These are phyloP conservation scores for Takashimella tepidaria DNA, from an alignment of 1,284 basidiomycete species.

Conservation along the genomic window DNA sequence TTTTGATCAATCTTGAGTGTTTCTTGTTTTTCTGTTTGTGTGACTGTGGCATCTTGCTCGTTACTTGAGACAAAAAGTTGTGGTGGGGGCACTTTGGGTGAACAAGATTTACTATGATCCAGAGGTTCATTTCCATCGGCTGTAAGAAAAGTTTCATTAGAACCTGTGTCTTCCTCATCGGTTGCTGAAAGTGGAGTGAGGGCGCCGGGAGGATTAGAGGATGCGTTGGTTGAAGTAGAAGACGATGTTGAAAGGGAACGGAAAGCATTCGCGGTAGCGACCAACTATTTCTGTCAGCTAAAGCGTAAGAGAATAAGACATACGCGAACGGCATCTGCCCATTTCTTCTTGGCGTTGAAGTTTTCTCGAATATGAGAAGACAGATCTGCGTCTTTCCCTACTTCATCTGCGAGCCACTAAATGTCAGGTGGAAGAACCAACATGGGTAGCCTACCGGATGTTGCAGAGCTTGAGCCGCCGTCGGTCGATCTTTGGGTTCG, in stretches of 20 bases:
- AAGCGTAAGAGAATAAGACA: slow-evolving; percentile 8
- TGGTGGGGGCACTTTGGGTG: background rate
- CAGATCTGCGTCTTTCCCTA: slow-evolving; percentile 63
- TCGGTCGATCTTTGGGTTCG: slow-evolving; percentile 66
- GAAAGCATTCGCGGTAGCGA: slow-evolving; percentile 2
- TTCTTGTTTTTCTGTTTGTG: background rate
- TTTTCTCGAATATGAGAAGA: slow-evolving; percentile 64
- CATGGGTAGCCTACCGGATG: slow-evolving; percentile 51
- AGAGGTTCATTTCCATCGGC: slow-evolving; percentile 6
- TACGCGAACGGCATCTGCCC: slow-evolving; percentile 30
- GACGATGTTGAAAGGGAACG: slow-evolving; percentile 6
- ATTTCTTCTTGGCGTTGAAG: slow-evolving; percentile 40
- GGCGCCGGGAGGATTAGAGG: background rate
- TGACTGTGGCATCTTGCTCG: background rate
- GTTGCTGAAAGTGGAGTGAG: background rate
- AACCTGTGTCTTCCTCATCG: slow-evolving; percentile 1
- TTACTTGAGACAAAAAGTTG: too few species aligned
- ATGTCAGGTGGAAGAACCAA: slow-evolving; percentile 1
- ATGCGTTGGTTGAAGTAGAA: slow-evolving; percentile 2
- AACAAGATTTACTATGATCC: background rate
- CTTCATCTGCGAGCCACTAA: slow-evolving; percentile 31
- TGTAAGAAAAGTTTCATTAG: slow-evolving; percentile 5
- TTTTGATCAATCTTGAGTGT: too few species aligned
- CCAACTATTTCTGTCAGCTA: background rate
- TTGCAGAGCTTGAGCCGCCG: slow-evolving; percentile 66